Evolutionary conservation across 495 filamentous ascomycete species (phyloP).

Genomic region (Choiromyces venosus): DNA sequence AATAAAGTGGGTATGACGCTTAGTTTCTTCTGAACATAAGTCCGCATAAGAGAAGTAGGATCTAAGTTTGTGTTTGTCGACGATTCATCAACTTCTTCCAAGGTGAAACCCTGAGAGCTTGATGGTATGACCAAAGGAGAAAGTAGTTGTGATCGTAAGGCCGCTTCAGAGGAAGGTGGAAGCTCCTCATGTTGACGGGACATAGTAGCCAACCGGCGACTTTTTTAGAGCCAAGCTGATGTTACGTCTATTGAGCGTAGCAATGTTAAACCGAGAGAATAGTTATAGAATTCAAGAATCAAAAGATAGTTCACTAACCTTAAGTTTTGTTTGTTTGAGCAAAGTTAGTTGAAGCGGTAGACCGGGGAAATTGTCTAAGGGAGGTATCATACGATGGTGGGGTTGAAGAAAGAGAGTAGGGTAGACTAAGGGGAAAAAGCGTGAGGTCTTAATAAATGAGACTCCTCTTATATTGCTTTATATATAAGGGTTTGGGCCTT

Average conservation of each 20-base stretch:
- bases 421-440: neutral
- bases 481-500: too few relatives aligned
- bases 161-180: neutral
- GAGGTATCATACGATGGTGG: neutral
- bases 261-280: neutral
- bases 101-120: neutral
- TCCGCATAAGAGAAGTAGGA: neutral
- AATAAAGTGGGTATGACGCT: conserved; percentile 2
- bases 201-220: neutral
- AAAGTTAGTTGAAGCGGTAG: neutral
- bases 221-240: neutral
- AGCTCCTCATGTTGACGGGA: neutral
- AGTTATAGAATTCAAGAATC: neutral
- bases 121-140: neutral
- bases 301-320: neutral
- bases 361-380: neutral
- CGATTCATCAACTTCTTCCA: neutral
- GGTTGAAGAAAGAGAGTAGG: neutral
- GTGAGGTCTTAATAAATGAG: neutral
- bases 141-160: neutral
- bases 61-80: neutral
- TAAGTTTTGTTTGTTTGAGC: neutral
- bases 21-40: conserved; percentile 26
- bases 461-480: too few relatives aligned
- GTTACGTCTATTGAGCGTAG: neutral